These are phyloP conservation scores for Ganoderma leucocontextum DNA, from an alignment of 1,284 basidiomycete genomes.

Conservation along the genomic window DNA sequence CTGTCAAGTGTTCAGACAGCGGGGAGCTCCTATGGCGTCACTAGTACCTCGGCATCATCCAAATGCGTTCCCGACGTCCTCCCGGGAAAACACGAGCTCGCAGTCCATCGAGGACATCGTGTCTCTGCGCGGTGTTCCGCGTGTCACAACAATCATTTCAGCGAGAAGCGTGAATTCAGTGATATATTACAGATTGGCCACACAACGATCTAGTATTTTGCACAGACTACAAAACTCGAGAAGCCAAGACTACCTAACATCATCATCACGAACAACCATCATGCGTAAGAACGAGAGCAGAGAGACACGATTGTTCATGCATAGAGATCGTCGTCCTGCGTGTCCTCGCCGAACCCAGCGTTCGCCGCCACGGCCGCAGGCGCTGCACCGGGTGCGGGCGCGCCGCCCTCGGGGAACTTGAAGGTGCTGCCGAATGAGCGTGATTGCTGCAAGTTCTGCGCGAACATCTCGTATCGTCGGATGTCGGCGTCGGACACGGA, in stretches of 20 bases:
- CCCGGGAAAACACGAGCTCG: slow-evolving; percentile 14
- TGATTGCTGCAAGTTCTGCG: slow-evolving; percentile 90
- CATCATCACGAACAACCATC: background rate
- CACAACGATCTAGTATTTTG: slow-evolving; percentile 32
- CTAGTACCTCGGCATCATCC: slow-evolving; percentile 9
- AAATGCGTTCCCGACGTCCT: background rate
- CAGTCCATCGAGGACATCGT: background rate
- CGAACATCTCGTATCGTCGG: slow-evolving; percentile 92
- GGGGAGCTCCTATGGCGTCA: slow-evolving; percentile 27
- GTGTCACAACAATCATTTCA: background rate
- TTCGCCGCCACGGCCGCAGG: slow-evolving; percentile 64
- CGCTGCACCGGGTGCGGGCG: slow-evolving; percentile 39
- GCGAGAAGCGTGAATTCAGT: slow-evolving; percentile 20
- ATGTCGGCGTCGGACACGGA: slow-evolving; percentile 96
- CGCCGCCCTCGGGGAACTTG: slow-evolving; percentile 91
- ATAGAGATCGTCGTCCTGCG: slow-evolving; percentile 89
- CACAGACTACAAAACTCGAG: slow-evolving; percentile 24
- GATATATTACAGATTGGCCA: slow-evolving; percentile 29
- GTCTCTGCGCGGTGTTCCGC: background rate
- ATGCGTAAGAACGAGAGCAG: background rate
- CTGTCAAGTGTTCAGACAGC: background rate
- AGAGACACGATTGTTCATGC: slow-evolving; percentile 53
- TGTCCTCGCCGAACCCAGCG: slow-evolving; percentile 82
- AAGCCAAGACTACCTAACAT: slow-evolving; percentile 26
- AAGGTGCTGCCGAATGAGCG: slow-evolving; percentile 90